A percentile compares a stretch with the other conserved stretches of the same genome.
These are phyloP conservation scores for Fusarium incarnatum DNA, from an alignment of 2,329 filamentous ascomycete genomes.

Conservation along the genomic window DNA sequence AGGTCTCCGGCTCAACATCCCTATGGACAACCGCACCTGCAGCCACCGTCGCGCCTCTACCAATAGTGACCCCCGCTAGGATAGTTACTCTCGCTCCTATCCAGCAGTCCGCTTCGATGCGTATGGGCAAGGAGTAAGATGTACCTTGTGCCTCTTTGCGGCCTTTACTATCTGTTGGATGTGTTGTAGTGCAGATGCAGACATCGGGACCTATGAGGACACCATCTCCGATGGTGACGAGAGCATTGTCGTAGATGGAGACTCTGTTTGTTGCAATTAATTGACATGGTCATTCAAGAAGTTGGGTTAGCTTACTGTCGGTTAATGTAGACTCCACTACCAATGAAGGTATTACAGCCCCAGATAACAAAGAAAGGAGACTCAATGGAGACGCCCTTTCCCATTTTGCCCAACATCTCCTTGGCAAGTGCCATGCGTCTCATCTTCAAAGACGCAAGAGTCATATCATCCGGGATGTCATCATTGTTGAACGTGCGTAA, in stretches of 20 bases:
- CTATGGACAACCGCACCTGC: conserved; percentile 15
- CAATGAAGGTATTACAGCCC: conserved; percentile 23
- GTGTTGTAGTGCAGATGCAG: conserved; percentile 16
- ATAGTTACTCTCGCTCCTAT: conserved; percentile 21
- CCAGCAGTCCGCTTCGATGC: conserved; percentile 20
- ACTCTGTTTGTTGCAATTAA: neutral
- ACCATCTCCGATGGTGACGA: conserved; percentile 8
- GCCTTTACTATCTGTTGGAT: neutral
- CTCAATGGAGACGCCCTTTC: conserved; percentile 1
- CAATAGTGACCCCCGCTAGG: conserved; percentile 10
- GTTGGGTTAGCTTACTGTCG: neutral
- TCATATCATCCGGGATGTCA: neutral
- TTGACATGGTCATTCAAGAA: neutral
- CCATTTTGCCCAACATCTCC: conserved; percentile 5
- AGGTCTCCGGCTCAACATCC: conserved; percentile 20
- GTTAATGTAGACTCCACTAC: conserved; percentile 18
- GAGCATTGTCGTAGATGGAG: conserved; percentile 17
- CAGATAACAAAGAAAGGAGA: conserved; percentile 18
- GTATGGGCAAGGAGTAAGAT: conserved; percentile 20
- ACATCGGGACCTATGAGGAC: conserved; percentile 18
- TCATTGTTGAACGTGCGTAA: conserved; percentile 12
- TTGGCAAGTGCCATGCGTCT: conserved; percentile 11
- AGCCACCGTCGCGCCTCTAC: conserved; percentile 16
- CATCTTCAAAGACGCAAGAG: neutral
- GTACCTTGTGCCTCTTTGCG: conserved; percentile 1